Evolutionary conservation across 495 filamentous ascomycete species (phyloP), one percentile per base, ranked within the genome.

Genomic region (Penicillium waksmanii): DNA sequence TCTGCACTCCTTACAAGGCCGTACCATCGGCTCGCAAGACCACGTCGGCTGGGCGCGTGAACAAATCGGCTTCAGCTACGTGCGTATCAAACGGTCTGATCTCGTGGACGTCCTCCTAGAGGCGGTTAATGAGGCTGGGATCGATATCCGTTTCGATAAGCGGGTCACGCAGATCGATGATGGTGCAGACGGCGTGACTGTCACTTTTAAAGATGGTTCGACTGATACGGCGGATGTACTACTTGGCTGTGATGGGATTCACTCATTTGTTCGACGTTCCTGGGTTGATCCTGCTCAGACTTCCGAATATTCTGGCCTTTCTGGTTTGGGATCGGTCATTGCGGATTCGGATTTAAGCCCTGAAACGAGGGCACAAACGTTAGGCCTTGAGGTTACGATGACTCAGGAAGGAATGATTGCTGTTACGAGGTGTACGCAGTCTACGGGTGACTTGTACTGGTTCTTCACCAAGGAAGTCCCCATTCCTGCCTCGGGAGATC

Each of bases 171-270:
- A 35, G 6, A 60, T 73, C 21, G 38, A 60, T 6, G 69, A 73
- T 8, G 27, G 48, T 0, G 58, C 51, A 1, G 38, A 44, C 6
- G 56, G 59, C 11, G 64, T 75, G 4, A 61, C 43, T 2, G 65
- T 72, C 1, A 56, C 49, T 15, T 76, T 77, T 47, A 60, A 61
- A 1, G 73, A 77, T 51, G 73, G 71, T 0, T 58, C 60, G 2
- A 46, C 21, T 0, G 73, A 71, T 19, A 67, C 73, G 0, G 81
- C 74, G 0, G 80, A 81, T 69, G 33, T 89, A 12, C 62, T 86
- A 9, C 70, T 88, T 52, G 85, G 80, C 6, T 81, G 83, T 15
- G 85, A 87, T 71, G 86, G 85, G 0, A 81, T 86, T 15, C 80
- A 80, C 38, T 77, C 80, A 17, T 71, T 66, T 5, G 72, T 74